Evolutionary conservation across 805 yeast genomes (phyloP), one percentile per base, ranked within the genome.

Genomic region (Teunomyces cretensis): DNA sequence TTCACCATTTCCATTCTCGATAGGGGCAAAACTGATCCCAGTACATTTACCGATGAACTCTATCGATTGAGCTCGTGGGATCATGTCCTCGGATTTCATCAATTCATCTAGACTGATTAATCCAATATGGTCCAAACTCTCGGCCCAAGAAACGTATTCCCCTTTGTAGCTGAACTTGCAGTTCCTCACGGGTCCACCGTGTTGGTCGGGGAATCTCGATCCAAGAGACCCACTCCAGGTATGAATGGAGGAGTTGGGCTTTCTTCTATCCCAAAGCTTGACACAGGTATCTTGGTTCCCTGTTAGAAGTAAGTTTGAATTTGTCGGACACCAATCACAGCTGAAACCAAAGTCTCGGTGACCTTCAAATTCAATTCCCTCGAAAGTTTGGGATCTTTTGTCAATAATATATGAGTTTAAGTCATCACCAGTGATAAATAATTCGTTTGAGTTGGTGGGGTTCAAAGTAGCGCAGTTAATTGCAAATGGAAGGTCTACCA

Each of bases 281-380:
- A 80, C 72, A 7, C 82, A 72, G 2, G 82, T 76, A 57, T 82
- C 87, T 57, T 82, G 86, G 53, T 74, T 78, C 5, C 86, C 86
- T 0, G 84, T 75, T 4, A 79, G 75, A 13, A 81, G 49, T 4
- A 66, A 52, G 39, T 72, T 61, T 11, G 72, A 78, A 49, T 72
- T 64, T 5, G 44, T 41, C 1, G 67, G 63, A 2, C 69, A 65
- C 86, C 86, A 82, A 52, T 80, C 85, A 55, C 84, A 81, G 33
- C 81, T 68, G 50, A 81, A 81, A 3, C 81, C 76, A 55, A 57
- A 81, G 55, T 82, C 86, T 40, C 61, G 59, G 56, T 81, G 86
- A 6, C 82, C 83, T 17, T 46, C 45, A 30, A 73, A 48, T 4
- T 50, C 28, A 19, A 50, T 36, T 9, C 56, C 56, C 9, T 41